Evolutionary conservation across 768 basidiomycete species (phyloP), one percentile per base, ranked within the genome.

Genomic region (Podaxis sp.): DNA sequence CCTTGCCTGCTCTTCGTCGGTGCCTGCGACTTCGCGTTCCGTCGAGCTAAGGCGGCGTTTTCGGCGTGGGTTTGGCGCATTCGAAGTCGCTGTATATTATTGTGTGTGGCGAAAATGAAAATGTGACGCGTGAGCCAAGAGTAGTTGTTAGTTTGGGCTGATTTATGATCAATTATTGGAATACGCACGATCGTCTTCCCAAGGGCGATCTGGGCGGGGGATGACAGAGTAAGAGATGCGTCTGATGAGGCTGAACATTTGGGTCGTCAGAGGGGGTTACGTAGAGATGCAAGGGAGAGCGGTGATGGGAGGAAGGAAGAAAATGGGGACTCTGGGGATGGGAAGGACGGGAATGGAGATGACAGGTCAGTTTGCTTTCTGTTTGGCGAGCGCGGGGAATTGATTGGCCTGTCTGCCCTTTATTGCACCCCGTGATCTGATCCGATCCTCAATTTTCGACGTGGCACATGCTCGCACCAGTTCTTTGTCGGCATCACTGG

Each of bases 131-230:
- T 52, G 51, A 56, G 57, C 58, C 19, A 2, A 61, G 58, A 64
- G 64, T 54, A 63, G 65, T 64, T 46, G 44, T 15, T 46, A 15
- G n/a, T 8, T 19, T 46, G 44, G 19, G 6, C 19, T 17, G 15
- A 19, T 13, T 46, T 46, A n/a, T 19, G 44, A 46, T n/a, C 19
- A 64, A 61, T 19, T 22, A 17, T 24, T 53, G 33, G 56, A 62
- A 52, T 30, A 79, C 86, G 79, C 68, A 89, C 89, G 86, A 71
- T 92, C 89, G 60, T 92, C 89, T 68, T 82, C 81, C 90, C 90
- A 91, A 38, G 89, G 87, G 63, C 88, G 80, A 73, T 91, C 90
- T 26, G 86, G 82, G 58, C 89, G 84, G 28, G 87, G 86, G 67
- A 90, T 83, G 22, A 90, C 79, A 13, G 86, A 86, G 68, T 82